Base-by-base conservation (phyloP, 768 basidiomycete species). In the Xanthoconium purpureum region DNA sequence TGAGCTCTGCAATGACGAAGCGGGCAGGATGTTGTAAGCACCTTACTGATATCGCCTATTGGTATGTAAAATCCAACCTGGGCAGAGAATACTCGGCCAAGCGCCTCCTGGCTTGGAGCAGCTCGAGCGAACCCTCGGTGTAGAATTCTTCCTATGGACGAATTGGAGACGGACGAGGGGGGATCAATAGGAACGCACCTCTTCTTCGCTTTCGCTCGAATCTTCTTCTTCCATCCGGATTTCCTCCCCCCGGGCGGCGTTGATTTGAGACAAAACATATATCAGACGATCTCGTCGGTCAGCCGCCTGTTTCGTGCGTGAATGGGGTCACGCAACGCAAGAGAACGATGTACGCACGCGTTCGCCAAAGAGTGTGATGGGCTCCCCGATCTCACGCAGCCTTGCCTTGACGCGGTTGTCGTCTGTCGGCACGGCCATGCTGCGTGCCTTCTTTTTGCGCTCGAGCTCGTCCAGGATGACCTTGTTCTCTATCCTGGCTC, bases 331-430 rank as follows among this genome's bases (percentile, higher is more conserved):
- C 53, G 30, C 36, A 44, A 32, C 29, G 45, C 29, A 44, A 8
- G 24, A 32, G 35, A 29, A 5, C 47, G 44, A 60, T 57, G 55
- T n/a, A 84, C 92, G 71, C 68, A 97, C 94, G 56, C 94, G 87
- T 82, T 98, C 97, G 60, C 95, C 97, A 64, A 98, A 99, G 29
- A 98, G 80, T 6, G 95, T 98, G 66, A 98, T 95, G 38, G 97
- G 97, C 71, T 99, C 93, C 38, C 93, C 95, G 63, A 97, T 87
- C 74, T 96, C 93, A 54, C 97, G 80, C 56, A 99, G 78, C 55
- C 91, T 80, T 38, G 88, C 85, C 69, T 89, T 89, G 66, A 99
- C 97, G 62, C 89, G 87, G 66, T 84, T 89, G 73, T 98, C 97
- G 73, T 98, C 96, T 8, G 97, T 99, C 9, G 97, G 97, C 11